Evolutionary conservation across 78 protist genomes (phyloP).

Genomic region (Protostelium mycophagum): DNA sequence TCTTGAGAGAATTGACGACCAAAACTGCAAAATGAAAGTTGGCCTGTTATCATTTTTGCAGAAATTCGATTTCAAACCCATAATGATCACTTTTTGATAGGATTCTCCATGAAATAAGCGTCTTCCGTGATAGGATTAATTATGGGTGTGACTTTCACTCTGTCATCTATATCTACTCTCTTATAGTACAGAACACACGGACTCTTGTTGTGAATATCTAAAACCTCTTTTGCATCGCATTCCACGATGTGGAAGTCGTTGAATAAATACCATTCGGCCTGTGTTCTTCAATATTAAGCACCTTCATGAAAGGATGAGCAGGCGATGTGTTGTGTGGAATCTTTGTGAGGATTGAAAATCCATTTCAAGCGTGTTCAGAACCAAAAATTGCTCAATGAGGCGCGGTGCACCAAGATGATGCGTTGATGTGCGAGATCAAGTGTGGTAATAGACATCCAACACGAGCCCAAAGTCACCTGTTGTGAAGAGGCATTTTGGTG

Average conservation of each 20-base stretch:
- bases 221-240: slow-evolving; percentile 36
- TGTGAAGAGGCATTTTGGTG: too few relatives aligned
- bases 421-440: background rate
- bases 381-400: background rate
- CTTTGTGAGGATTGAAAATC: background rate
- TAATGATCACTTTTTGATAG: slow-evolving; percentile 7
- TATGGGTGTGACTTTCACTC: slow-evolving; percentile 1
- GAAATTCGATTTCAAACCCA: background rate
- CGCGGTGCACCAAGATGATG: background rate
- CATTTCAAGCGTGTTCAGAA: background rate
- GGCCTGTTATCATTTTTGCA: too few relatives aligned
- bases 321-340: background rate
- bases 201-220: slow-evolving; percentile 47
- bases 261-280: slow-evolving; percentile 52
- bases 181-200: slow-evolving; percentile 20
- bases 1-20: too few relatives aligned
- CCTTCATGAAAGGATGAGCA: background rate
- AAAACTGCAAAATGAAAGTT: too few relatives aligned
- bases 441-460: too few relatives aligned
- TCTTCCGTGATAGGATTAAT: slow-evolving; percentile 40
- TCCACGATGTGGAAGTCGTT: slow-evolving; percentile 58
- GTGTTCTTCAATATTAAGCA: background rate
- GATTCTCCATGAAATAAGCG: slow-evolving; percentile 22
- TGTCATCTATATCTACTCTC: slow-evolving; percentile 1
- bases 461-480: too few relatives aligned